phyloP scores from a whole-genome alignment of 495 filamentous ascomycete species.

The Tuber melanosporum region DNA sequence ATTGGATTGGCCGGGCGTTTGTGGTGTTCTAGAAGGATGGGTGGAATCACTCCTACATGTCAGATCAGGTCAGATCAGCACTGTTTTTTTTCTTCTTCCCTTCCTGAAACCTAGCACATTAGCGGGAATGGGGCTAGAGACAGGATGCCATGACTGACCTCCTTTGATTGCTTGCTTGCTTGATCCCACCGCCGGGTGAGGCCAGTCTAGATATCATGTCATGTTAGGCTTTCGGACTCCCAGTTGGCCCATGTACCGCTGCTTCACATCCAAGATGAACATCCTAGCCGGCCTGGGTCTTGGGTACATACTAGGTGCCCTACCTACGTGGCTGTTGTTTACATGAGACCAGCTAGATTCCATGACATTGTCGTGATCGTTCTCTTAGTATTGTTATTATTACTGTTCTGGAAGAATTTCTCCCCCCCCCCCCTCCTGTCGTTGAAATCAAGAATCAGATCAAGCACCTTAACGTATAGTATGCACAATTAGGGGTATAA shows the following conservation, averaged over 20 bases:
- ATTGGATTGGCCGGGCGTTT: neutral
- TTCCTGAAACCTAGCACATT: neutral
- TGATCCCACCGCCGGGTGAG: neutral
- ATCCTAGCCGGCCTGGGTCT: neutral
- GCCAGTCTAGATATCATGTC: neutral
- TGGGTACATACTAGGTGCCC: neutral
- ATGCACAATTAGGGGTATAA: neutral
- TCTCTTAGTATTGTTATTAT: neutral
- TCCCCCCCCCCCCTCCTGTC: neutral
- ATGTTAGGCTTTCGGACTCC: neutral
- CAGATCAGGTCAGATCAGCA: neutral
- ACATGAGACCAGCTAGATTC: slow-evolving; percentile 3
- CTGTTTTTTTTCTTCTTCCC: neutral
- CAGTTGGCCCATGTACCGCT: slow-evolving; percentile 2
- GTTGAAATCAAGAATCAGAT: neutral
- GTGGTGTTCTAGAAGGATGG: neutral
- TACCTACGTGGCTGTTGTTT: neutral
- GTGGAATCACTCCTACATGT: neutral
- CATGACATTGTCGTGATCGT: neutral
- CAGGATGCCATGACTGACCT: neutral
- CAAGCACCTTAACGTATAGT: neutral
- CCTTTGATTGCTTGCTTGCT: neutral
- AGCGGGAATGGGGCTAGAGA: neutral
- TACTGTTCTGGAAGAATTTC: neutral
- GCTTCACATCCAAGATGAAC: neutral